Evolutionary conservation across 2,329 filamentous ascomycete species (phyloP).

Genomic region (Penicillium aurantiogriseum): DNA sequence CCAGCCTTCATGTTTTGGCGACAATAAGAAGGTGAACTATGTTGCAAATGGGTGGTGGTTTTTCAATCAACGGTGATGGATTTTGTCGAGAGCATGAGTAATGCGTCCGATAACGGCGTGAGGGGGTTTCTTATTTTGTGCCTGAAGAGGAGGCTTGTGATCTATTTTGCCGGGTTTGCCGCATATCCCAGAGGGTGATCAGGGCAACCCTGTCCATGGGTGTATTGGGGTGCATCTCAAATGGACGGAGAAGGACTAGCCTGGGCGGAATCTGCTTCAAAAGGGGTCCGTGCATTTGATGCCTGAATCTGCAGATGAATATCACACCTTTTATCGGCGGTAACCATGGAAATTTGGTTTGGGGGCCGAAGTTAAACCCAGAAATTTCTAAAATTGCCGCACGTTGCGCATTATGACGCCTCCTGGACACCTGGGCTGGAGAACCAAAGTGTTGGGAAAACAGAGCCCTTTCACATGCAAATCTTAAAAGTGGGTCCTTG

Average conservation of each 20-base stretch:
- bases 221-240: neutral
- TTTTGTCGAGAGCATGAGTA: neutral
- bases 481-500: neutral
- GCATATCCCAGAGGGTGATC: neutral
- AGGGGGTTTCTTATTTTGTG: neutral
- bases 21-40: neutral
- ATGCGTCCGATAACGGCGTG: neutral
- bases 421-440: neutral
- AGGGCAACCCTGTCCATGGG: neutral
- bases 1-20: neutral
- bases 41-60: neutral
- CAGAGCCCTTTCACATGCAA: conserved; percentile 8
- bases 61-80: neutral
- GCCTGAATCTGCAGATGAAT: neutral
- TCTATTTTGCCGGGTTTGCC: neutral
- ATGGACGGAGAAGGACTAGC: neutral
- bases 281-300: neutral
- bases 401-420: neutral
- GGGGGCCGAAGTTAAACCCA: neutral
- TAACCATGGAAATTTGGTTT: neutral
- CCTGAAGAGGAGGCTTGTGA: neutral
- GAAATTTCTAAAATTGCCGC: neutral
- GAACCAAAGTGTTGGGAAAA: conserved; percentile 8
- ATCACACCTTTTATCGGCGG: neutral
- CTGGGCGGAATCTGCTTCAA: neutral